Conservation (phyloP, 2,329 filamentous ascomycete species). For the Colletotrichum lentis region DNA sequence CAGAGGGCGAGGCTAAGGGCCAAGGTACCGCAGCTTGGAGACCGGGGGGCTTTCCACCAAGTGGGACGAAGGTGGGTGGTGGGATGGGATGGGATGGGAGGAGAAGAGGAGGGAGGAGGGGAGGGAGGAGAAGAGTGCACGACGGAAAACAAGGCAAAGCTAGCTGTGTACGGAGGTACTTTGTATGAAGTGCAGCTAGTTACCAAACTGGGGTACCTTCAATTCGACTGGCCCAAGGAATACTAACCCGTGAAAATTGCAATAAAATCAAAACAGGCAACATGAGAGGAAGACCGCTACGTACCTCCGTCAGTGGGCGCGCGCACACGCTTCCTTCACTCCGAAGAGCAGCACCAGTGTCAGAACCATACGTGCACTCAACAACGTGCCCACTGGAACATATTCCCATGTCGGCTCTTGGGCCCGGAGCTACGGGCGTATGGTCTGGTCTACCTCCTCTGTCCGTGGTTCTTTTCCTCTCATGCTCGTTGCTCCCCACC, state of each 20-base stretch:
- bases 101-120: constrained; percentile 5
- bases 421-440: constrained; percentile 26
- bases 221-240: no score
- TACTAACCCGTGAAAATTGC: no score
- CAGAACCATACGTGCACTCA: neutral
- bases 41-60: constrained; percentile 10
- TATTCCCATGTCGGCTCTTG: constrained; percentile 9
- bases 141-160: neutral
- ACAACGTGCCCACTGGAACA: constrained; percentile 4
- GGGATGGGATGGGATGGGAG: constrained; percentile 21
- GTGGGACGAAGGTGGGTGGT: neutral
- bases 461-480: constrained; percentile 7
- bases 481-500: constrained; percentile 9
- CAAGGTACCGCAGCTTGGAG: constrained; percentile 16
- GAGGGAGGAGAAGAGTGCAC: constrained; percentile 2
- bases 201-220: no score
- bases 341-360: constrained; percentile 1
- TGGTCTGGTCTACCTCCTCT: constrained; percentile 1
- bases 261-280: no score
- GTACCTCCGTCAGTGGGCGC: constrained; percentile 6
- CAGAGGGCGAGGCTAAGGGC: constrained; percentile 10
- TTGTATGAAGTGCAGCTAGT: neutral
- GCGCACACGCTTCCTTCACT: constrained; percentile 4
- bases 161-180: neutral
- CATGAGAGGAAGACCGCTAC: neutral